These are phyloP conservation scores for Licmophora abbreviata DNA, from an alignment of 108 stramenopile genomes.

Conservation along the genomic window DNA sequence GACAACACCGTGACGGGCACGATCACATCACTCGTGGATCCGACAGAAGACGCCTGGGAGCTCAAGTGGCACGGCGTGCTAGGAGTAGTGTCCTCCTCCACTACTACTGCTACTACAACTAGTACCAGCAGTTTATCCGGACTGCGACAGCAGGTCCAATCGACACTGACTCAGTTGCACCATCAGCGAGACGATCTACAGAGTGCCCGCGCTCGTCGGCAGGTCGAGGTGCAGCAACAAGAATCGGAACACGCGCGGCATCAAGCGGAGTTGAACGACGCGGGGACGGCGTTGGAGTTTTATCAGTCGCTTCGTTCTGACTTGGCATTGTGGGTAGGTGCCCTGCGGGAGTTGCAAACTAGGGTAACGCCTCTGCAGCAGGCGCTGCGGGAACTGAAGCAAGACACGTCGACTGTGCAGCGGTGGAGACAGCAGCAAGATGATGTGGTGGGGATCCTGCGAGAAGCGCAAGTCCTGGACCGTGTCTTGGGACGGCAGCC, in stretches of 20 bases:
- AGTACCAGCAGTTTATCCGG: slow-evolving; percentile 12
- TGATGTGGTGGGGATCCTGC: slow-evolving; percentile 40
- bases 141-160: slow-evolving; percentile 26
- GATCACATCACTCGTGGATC: no score
- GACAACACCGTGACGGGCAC: no score
- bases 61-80: no score
- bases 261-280: slow-evolving; percentile 11
- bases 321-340: slow-evolving; percentile 62
- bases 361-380: slow-evolving; percentile 38
- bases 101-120: no score
- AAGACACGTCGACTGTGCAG: slow-evolving; percentile 14
- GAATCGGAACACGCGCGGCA: slow-evolving; percentile 11
- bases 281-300: slow-evolving; percentile 58
- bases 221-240: slow-evolving; percentile 17
- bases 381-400: slow-evolving; percentile 35
- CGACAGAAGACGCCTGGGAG: no score
- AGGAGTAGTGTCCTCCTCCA: no score
- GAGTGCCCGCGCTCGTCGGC: slow-evolving; percentile 15
- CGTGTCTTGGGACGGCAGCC: slow-evolving; percentile 37
- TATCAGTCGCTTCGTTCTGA: slow-evolving; percentile 53
- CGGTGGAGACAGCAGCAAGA: slow-evolving; percentile 45
- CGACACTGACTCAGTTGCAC: slow-evolving; percentile 27
- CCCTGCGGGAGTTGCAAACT: slow-evolving; percentile 47
- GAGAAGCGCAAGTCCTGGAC: slow-evolving; percentile 26
- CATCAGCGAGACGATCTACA: slow-evolving; percentile 34